These are phyloP conservation scores for Fusarium subtropicale DNA, from an alignment of 2,329 filamentous ascomycete genomes.

Conservation along the genomic window DNA sequence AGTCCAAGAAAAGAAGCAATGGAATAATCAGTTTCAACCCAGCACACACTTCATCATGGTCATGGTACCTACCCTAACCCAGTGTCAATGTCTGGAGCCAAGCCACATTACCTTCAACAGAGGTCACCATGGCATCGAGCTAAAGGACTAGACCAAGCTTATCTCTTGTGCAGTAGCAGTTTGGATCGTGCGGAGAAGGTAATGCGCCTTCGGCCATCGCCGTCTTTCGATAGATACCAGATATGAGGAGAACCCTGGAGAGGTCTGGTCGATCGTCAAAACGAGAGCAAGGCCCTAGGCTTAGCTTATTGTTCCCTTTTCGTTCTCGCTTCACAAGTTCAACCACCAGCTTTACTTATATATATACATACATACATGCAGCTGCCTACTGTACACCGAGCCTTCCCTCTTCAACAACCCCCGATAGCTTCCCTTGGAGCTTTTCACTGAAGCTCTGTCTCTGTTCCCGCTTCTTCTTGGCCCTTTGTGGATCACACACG, in stretches of 20 bases:
- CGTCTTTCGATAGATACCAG: conserved; percentile 36
- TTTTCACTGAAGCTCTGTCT: conserved; percentile 31
- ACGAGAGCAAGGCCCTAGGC: conserved; percentile 28
- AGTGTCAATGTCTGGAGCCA: conserved; percentile 31
- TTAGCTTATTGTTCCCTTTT: conserved; percentile 20
- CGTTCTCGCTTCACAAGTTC: conserved; percentile 1
- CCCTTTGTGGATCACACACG: conserved; percentile 41
- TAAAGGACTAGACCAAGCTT: conserved; percentile 41
- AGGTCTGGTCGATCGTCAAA: conserved; percentile 36
- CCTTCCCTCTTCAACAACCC: not conserved
- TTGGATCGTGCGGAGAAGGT: conserved; percentile 40
- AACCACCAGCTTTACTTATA: not conserved
- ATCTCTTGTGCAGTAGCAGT: conserved; percentile 39
- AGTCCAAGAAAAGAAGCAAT: not conserved
- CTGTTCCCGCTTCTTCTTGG: conserved; percentile 33
- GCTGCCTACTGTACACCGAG: not conserved
- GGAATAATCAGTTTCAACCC: not conserved
- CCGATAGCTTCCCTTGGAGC: not conserved
- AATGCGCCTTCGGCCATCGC: conserved; percentile 29
- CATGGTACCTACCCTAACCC: conserved; percentile 27
- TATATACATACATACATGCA: not conserved
- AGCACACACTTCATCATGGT: not conserved
- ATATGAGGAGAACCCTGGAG: conserved; percentile 40
- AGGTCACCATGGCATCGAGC: conserved; percentile 31
- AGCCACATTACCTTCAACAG: conserved; percentile 32